Evolutionary conservation across 345 rosid species (phyloP).

Genomic region (Triadica sebifera): DNA sequence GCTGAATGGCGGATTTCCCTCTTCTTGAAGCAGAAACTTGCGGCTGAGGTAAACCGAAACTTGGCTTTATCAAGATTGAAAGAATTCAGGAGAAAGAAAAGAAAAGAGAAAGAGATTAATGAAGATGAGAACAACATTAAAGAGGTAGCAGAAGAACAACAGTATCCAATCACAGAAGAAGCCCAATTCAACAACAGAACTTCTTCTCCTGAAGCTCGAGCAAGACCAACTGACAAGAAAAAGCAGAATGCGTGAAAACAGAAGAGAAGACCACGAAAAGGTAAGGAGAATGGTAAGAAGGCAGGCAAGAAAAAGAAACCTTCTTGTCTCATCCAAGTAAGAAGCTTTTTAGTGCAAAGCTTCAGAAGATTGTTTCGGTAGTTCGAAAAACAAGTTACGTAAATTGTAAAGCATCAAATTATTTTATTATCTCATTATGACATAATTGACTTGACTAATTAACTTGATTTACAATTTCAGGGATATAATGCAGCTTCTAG

Average conservation of each 20-base stretch:
- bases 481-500: neutral
- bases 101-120: neutral
- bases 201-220: constrained; percentile 35
- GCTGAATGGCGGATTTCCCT: constrained; percentile 48
- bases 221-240: constrained; percentile 7
- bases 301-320: constrained; percentile 22
- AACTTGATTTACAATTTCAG: constrained; percentile 3
- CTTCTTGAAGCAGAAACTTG: constrained; percentile 46
- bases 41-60: constrained; percentile 39
- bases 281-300: neutral
- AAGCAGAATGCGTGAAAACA: neutral
- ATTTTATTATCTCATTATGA: neutral
- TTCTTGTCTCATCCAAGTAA: constrained; percentile 28
- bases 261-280: constrained; percentile 18
- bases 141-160: constrained; percentile 24
- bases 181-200: constrained; percentile 9
- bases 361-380: constrained; percentile 28
- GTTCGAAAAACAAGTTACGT: neutral
- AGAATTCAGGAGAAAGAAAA: constrained; percentile 16
- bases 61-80: constrained; percentile 30
- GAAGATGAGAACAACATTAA: constrained; percentile 4
- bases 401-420: too few relatives aligned
- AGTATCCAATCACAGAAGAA: constrained; percentile 3
- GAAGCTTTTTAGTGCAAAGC: constrained; percentile 17
- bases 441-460: neutral